Evolutionary conservation across 192 early-diverging fungal species (phyloP).

Genomic region (Podila epicladia): DNA sequence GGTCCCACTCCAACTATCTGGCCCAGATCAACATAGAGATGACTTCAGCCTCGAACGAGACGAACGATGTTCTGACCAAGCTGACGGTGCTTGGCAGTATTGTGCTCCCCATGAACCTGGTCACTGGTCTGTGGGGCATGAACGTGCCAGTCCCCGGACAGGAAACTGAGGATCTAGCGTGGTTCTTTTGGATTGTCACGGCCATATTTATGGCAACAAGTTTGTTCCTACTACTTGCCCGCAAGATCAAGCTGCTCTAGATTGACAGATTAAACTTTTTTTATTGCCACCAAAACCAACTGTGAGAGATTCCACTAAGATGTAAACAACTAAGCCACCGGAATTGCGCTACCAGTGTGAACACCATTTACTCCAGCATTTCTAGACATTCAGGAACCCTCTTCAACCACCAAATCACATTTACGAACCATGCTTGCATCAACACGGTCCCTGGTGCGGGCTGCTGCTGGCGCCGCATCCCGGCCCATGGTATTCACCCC

Average conservation of each 20-base stretch:
- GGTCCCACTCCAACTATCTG: conserved; percentile 81
- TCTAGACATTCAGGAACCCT: not conserved
- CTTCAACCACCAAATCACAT: not conserved
- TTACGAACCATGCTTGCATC: not conserved
- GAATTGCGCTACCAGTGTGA: not conserved
- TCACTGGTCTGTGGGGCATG: conserved; percentile 79
- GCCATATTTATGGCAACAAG: conserved; percentile 39
- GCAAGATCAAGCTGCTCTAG: conserved; percentile 36
- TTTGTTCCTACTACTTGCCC: conserved; percentile 42
- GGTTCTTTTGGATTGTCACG: conserved; percentile 66
- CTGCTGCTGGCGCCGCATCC: not conserved
- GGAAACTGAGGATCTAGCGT: conserved; percentile 53
- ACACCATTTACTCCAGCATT: not conserved
- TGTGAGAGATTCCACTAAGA: not conserved
- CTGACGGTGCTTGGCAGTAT: conserved; percentile 91
- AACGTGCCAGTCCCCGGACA: conserved; percentile 75
- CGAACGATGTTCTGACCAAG: conserved; percentile 88
- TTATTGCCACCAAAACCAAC: not conserved
- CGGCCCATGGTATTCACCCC: not conserved
- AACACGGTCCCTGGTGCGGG: not conserved
- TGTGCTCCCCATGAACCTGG: conserved; percentile 89
- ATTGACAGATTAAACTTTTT: not conserved
- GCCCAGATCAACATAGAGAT: conserved; percentile 83
- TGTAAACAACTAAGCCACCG: conserved; percentile 4
- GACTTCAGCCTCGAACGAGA: conserved; percentile 79